phyloP scores from a whole-genome alignment of 2,329 filamentous ascomycete species.

The Plectosphaerella cucumerina region DNA sequence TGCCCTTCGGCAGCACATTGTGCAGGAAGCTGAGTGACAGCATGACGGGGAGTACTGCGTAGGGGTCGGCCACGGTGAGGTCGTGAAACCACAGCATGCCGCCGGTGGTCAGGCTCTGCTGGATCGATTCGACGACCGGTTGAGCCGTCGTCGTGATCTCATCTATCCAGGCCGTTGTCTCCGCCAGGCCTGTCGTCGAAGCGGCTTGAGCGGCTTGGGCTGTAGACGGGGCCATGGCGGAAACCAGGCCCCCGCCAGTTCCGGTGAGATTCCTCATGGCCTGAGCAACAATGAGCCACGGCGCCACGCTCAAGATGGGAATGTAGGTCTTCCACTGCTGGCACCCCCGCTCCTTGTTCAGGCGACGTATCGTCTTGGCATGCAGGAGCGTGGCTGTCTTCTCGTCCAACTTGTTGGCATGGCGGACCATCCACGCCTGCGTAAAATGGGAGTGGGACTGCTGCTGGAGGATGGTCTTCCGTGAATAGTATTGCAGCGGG shows the following conservation, averaged over 20 bases:
- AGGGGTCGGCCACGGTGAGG: constrained; percentile 47
- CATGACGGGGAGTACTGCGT: constrained; percentile 37
- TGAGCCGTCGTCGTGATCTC: no score
- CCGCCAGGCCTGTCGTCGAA: no score
- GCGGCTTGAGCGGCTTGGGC: not conserved
- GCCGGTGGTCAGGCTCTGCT: constrained; percentile 34
- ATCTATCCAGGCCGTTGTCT: no score
- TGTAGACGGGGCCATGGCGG: not conserved
- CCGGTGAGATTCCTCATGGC: constrained; percentile 43
- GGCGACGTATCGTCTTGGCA: no score
- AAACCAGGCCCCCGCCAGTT: constrained; percentile 30
- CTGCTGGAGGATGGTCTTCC: constrained; percentile 22
- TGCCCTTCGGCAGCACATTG: not conserved
- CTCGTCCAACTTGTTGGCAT: constrained; percentile 17
- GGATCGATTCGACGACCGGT: not conserved
- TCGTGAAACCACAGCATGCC: constrained; percentile 54
- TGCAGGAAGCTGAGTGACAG: not conserved
- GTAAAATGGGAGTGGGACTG: constrained; percentile 23
- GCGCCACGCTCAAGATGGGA: constrained; percentile 35
- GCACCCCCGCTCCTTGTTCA: constrained; percentile 34
- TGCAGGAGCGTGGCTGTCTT: constrained; percentile 22
- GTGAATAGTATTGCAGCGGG: constrained; percentile 39
- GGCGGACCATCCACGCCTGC: constrained; percentile 21
- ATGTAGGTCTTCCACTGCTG: constrained; percentile 43
- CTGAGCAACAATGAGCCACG: constrained; percentile 49